Evolutionary conservation across 805 yeast species (phyloP).

Genomic region (Phaffomyces antillensis): DNA sequence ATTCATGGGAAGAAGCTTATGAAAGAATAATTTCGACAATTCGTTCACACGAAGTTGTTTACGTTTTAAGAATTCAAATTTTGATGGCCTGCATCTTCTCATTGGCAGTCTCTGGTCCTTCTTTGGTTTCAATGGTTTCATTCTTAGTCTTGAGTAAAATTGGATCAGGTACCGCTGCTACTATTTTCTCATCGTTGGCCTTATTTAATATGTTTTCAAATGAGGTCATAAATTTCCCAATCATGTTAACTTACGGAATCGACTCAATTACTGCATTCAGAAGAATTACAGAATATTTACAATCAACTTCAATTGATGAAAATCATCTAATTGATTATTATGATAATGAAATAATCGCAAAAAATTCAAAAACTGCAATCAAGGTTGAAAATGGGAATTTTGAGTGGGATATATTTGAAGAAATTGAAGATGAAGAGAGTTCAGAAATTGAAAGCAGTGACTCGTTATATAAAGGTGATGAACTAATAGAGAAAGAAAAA

Average conservation of each 20-base stretch:
- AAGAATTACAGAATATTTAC: slow-evolving; percentile 52
- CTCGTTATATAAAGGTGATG: neutral
- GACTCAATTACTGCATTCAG: slow-evolving; percentile 52
- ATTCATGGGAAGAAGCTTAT: slow-evolving; percentile 84
- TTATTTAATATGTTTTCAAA: slow-evolving; percentile 54
- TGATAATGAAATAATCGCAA: slow-evolving; percentile 9
- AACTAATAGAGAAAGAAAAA: neutral
- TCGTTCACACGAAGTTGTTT: slow-evolving; percentile 51
- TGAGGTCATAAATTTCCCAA: slow-evolving; percentile 47
- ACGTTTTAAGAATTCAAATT: slow-evolving; percentile 48
- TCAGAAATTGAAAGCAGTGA: neutral
- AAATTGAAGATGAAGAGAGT: neutral
- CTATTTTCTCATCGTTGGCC: slow-evolving; percentile 60
- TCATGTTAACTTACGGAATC: slow-evolving; percentile 52
- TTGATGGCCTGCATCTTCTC: slow-evolving; percentile 49
- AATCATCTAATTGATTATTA: slow-evolving; percentile 29
- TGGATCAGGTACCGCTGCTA: slow-evolving; percentile 43
- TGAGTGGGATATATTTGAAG: slow-evolving; percentile 48
- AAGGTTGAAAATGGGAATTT: slow-evolving; percentile 45
- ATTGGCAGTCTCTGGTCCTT: slow-evolving; percentile 40
- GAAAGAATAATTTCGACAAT: slow-evolving; percentile 39
- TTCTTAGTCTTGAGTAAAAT: slow-evolving; percentile 33
- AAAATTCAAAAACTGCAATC: slow-evolving; percentile 33
- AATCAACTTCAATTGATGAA: slow-evolving; percentile 35
- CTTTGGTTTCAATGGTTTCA: slow-evolving; percentile 48